These are phyloP conservation scores for Ogataea saltuana DNA, from an alignment of 805 yeast genomes.

Conservation along the genomic window DNA sequence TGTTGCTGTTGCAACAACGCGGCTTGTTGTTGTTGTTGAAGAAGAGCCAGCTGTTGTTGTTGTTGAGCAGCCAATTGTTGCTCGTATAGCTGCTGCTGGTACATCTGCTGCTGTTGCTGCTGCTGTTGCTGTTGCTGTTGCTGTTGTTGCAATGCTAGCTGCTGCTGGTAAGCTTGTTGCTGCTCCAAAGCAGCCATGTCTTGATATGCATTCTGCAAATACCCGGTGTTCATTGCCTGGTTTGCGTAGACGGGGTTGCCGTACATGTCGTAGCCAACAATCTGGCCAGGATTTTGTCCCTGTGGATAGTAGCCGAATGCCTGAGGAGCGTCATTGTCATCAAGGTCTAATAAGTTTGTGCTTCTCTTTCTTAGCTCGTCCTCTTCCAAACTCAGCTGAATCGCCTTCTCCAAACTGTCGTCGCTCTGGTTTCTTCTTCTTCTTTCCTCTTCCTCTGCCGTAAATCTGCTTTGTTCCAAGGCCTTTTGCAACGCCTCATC, in stretches of 20 bases:
- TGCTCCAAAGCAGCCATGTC: conserved; percentile 25
- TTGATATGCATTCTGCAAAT: conserved; percentile 47
- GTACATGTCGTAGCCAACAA: conserved; percentile 55
- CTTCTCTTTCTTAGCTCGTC: conserved; percentile 61
- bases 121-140: conserved; percentile 26
- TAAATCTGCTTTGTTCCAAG: conserved; percentile 71
- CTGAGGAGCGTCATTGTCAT: conserved; percentile 39
- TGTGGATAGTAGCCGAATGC: conserved; percentile 34
- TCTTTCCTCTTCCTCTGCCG: conserved; percentile 82
- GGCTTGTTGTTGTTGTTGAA: conserved; percentile 12
- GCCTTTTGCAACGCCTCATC: conserved; percentile 82
- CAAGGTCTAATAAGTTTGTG: conserved; percentile 55
- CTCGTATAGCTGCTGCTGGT: conserved; percentile 28
- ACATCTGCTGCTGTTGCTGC: conserved; percentile 29
- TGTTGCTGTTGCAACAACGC: conserved; percentile 20
- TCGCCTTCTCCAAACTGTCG: conserved; percentile 66
- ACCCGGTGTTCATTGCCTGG: conserved; percentile 56
- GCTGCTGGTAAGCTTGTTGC: conserved; percentile 24
- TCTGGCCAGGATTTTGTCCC: conserved; percentile 29
- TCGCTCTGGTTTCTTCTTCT: conserved; percentile 55
- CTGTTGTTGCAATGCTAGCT: conserved; percentile 26
- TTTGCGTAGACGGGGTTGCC: conserved; percentile 63
- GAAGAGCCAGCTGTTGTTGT: conserved; percentile 21
- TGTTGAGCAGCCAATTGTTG: conserved; percentile 27
- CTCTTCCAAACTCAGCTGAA: conserved; percentile 73